A percentile compares a stretch with the other conserved stretches of the same genome.
Evolutionary conservation across 2,329 filamentous ascomycete species (phyloP).

Genomic region (Orbilia brochopaga): DNA sequence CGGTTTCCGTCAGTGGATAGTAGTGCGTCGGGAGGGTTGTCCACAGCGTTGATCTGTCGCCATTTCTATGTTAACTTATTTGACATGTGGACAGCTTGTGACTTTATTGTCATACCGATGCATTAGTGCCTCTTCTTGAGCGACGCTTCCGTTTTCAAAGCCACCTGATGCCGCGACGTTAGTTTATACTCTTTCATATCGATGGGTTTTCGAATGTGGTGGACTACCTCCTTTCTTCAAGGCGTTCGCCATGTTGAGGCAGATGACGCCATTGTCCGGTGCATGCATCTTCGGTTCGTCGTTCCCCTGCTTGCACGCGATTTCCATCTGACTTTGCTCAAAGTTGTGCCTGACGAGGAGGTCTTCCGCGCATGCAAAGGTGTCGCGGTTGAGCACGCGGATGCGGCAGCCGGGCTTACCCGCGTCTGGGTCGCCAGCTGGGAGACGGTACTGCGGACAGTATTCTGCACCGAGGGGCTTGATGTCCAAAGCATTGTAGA

Average conservation of each 20-base stretch:
- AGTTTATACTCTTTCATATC: not conserved
- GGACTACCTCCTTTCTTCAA: slow-evolving; percentile 62
- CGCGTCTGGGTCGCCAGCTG: slow-evolving; percentile 54
- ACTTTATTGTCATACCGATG: slow-evolving; percentile 58
- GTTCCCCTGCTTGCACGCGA: slow-evolving; percentile 32
- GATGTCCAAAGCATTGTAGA: slow-evolving; percentile 39
- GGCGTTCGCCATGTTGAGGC: slow-evolving; percentile 72
- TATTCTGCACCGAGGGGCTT: slow-evolving; percentile 58
- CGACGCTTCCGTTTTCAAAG: slow-evolving; percentile 67
- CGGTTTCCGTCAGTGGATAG: slow-evolving; percentile 64
- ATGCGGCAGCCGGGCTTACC: slow-evolving; percentile 57
- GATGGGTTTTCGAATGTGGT: not conserved
- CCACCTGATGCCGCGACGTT: slow-evolving; percentile 59
- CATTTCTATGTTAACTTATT: slow-evolving; percentile 48
- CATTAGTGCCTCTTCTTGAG: slow-evolving; percentile 74
- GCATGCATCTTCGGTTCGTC: slow-evolving; percentile 54
- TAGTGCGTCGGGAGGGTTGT: slow-evolving; percentile 61
- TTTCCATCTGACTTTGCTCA: slow-evolving; percentile 54
- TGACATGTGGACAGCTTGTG: slow-evolving; percentile 58
- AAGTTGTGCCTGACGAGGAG: slow-evolving; percentile 55
- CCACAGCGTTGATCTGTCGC: slow-evolving; percentile 59
- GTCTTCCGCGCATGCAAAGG: slow-evolving; percentile 65
- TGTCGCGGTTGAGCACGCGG: slow-evolving; percentile 65
- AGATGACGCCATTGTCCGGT: slow-evolving; percentile 60
- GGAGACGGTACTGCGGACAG: slow-evolving; percentile 60